Conservation (phyloP, 2,329 filamentous ascomycete genomes). For the Ophiocordyceps australis region DNA sequence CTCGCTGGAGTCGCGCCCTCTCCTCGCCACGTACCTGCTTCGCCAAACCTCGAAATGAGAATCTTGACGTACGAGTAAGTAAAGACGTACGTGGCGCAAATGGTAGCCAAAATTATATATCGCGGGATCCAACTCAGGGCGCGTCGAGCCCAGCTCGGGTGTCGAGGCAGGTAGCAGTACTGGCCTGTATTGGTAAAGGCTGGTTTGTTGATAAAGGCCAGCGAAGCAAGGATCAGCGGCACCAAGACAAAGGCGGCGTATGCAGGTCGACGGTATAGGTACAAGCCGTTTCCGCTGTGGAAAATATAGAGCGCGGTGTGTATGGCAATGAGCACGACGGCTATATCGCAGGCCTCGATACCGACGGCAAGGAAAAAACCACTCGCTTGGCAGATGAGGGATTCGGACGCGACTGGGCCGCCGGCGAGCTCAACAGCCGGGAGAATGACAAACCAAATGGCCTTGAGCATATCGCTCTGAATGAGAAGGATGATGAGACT, state of each 20-base stretch:
- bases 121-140: conserved; percentile 57
- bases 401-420: conserved; percentile 29
- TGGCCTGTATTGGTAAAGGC: conserved; percentile 46
- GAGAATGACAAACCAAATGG: conserved; percentile 49
- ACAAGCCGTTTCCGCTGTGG: conserved; percentile 43
- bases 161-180: conserved; percentile 51
- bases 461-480: conserved; percentile 53
- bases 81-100: conserved; percentile 45
- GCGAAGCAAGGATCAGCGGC: conserved; percentile 38
- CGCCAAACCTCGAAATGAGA: conserved; percentile 20
- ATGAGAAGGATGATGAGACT: conserved; percentile 62
- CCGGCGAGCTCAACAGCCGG: conserved; percentile 36
- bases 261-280: conserved; percentile 43
- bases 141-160: conserved; percentile 50
- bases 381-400: conserved; percentile 45
- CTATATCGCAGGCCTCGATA: conserved; percentile 54
- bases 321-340: conserved; percentile 54
- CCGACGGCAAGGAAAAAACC: conserved; percentile 50
- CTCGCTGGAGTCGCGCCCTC: too few relatives aligned
- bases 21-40: conserved; percentile 2
- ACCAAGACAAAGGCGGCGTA: conserved; percentile 37
- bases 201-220: conserved; percentile 41
- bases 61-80: conserved; percentile 51
- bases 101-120: conserved; percentile 46
- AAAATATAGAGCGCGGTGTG: conserved; percentile 60